Percentiles rank a stretch among this genome's conserved stretches.
Conservation (phyloP, 73 alveolate genomes). For the Paraurostyla sp. region DNA sequence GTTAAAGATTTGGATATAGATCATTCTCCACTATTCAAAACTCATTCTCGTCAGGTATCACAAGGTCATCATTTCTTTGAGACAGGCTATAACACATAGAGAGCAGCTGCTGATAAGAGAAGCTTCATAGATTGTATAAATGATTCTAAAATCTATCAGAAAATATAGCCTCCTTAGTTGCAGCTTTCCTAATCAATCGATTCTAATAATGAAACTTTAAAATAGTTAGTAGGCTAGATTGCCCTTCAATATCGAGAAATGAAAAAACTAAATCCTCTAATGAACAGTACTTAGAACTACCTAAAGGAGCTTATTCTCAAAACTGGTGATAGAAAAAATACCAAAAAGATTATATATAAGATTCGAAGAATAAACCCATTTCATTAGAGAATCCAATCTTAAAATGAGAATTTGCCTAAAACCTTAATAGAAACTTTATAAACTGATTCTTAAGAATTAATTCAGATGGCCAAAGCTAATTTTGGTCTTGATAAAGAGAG, state of each 20-base stretch:
- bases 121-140: neutral
- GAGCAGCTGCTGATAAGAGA: too few relatives aligned
- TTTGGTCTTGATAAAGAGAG: too few relatives aligned
- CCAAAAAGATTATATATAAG: neutral
- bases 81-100: too few relatives aligned
- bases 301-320: neutral
- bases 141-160: neutral
- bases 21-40: too few relatives aligned
- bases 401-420: neutral
- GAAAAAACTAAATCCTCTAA: neutral
- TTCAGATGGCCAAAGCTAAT: neutral
- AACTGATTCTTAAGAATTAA: neutral
- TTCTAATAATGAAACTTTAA: constrained; percentile 7
- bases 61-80: too few relatives aligned
- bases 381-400: neutral
- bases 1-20: too few relatives aligned
- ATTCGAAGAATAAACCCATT: neutral
- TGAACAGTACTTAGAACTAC: neutral
- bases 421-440: too few relatives aligned
- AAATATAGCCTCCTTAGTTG: neutral
- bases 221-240: neutral
- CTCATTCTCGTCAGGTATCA: too few relatives aligned
- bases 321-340: neutral
- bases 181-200: neutral
- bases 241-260: constrained; percentile 1